Evolutionary conservation across 306 rosid genomes (phyloP).

Genomic region (Carpinus viminea): DNA sequence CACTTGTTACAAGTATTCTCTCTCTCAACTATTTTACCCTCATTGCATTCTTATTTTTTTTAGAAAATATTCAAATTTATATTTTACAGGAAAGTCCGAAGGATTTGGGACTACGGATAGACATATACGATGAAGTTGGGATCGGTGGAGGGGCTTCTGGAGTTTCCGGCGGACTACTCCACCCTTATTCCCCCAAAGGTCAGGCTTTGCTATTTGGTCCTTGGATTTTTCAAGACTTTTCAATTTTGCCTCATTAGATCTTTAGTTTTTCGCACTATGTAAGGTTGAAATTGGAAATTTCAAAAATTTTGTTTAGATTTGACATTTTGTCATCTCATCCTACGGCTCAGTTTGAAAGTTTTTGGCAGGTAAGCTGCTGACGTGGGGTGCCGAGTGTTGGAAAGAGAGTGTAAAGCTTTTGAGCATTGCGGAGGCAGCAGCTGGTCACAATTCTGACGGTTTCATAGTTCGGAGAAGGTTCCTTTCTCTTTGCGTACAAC

Average conservation of each 20-base stretch:
- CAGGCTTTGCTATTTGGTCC: not conserved
- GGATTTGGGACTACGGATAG: constrained; percentile 57
- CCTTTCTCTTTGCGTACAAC: not conserved
- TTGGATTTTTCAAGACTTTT: constrained; percentile 4
- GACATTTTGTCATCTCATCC: not conserved
- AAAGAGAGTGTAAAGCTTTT: constrained; percentile 72
- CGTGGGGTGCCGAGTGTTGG: constrained; percentile 93
- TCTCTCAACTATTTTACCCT: constrained; percentile 4
- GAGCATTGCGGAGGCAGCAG: constrained; percentile 65
- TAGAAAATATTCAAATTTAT: not conserved
- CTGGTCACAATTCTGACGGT: constrained; percentile 27
- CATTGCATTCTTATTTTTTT: not conserved
- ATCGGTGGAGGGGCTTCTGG: constrained; percentile 96
- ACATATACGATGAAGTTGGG: constrained; percentile 80
- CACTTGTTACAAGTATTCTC: constrained; percentile 58
- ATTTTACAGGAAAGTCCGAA: constrained; percentile 59
- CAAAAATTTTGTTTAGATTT: not conserved
- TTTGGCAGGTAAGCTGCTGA: constrained; percentile 63
- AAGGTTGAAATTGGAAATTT: too few relatives aligned
- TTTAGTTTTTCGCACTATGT: not conserved
- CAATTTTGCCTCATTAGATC: not conserved
- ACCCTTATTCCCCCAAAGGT: constrained; percentile 97
- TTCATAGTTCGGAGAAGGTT: constrained; percentile 64
- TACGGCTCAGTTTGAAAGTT: not conserved
- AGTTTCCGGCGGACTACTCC: constrained; percentile 87